phyloP scores from a whole-genome alignment of 225 moss, liverwort and hornwort species.

The Asterella californica region DNA sequence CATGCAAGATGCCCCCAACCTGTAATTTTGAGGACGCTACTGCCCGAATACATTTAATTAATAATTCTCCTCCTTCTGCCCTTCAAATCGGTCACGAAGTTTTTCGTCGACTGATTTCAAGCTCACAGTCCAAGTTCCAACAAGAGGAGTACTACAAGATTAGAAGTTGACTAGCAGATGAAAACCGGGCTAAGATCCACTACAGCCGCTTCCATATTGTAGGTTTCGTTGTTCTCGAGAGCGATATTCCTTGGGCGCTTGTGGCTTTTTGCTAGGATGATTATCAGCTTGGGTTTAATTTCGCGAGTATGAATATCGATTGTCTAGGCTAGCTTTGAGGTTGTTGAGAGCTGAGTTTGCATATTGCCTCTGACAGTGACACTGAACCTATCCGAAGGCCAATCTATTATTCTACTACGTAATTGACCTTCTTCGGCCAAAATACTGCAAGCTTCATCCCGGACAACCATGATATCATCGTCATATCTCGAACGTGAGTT shows the following conservation, averaged over 20 bases:
- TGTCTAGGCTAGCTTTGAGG: no score
- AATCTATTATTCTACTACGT: no score
- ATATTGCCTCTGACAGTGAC: background rate
- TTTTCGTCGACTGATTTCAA: no score
- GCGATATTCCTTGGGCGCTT: background rate
- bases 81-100: no score
- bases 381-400: background rate
- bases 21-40: no score
- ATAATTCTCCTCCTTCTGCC: no score
- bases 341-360: background rate
- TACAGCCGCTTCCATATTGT: background rate
- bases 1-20: background rate
- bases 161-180: background rate
- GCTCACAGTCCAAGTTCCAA: background rate
- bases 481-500: background rate
- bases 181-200: background rate
- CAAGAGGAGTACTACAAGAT: no score
- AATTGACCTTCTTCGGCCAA: background rate
- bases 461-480: background rate
- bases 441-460: background rate
- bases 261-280: background rate
- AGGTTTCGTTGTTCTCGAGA: background rate
- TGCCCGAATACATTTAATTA: no score
- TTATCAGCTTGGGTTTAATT: background rate
- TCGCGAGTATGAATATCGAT: no score